These are phyloP conservation scores for Capronia americana DNA, from an alignment of 2,329 filamentous ascomycete genomes.

Conservation along the genomic window DNA sequence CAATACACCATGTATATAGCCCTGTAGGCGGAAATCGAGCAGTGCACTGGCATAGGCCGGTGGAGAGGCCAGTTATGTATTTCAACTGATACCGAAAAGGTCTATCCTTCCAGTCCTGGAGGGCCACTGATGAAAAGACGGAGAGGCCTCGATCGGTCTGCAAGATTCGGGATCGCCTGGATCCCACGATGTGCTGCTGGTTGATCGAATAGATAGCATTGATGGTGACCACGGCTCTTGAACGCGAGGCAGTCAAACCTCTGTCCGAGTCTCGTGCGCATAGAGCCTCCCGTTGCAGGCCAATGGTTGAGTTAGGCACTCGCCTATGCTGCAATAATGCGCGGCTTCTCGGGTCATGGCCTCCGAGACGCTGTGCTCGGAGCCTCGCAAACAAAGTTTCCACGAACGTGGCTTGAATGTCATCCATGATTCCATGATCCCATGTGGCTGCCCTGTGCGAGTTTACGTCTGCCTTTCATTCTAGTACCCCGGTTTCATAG, in stretches of 20 bases:
- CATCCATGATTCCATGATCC: slow-evolving; percentile 3
- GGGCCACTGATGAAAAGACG: background rate
- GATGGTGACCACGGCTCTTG: background rate
- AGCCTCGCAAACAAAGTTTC: slow-evolving; percentile 18
- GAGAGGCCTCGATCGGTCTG: background rate
- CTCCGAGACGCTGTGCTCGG: background rate
- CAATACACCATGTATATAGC: background rate
- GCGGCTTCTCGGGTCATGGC: background rate
- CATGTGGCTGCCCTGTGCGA: background rate
- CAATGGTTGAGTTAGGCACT: background rate
- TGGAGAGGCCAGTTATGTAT: background rate
- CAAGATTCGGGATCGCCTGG: background rate
- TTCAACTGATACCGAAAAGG: background rate
- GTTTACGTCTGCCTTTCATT: background rate
- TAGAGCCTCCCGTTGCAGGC: background rate
- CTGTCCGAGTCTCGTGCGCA: background rate
- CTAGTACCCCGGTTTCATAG: slow-evolving; percentile 2
- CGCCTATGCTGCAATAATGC: slow-evolving; percentile 6
- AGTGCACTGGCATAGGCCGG: background rate
- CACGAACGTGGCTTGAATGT: slow-evolving; percentile 16
- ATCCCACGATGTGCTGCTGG: background rate
- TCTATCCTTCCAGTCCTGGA: background rate
- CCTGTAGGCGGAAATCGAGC: background rate
- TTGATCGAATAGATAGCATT: background rate
- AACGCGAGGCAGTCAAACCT: background rate